Evolutionary conservation across 768 basidiomycete genomes (phyloP).

Genomic region (Lentinula edodes): DNA sequence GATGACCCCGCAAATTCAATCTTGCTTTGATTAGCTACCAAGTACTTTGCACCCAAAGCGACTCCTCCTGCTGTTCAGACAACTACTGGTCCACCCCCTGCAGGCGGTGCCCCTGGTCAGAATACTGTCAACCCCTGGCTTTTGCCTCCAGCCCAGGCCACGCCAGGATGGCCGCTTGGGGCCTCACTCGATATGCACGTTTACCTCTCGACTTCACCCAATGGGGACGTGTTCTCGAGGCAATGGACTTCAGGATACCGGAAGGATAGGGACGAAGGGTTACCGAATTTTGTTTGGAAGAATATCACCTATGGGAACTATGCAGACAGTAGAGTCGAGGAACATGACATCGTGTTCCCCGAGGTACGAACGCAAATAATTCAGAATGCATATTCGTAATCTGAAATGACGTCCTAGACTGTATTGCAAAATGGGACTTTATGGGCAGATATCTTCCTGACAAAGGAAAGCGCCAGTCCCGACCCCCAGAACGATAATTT

Average conservation of each 20-base stretch:
- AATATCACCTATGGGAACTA: constrained; percentile 78
- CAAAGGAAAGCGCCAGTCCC: constrained; percentile 58
- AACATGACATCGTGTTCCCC: constrained; percentile 62
- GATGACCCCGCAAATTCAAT: not conserved
- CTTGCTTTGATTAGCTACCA: constrained; percentile 17
- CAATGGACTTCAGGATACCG: constrained; percentile 47
- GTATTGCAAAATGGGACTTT: constrained; percentile 76
- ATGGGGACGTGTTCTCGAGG: constrained; percentile 52
- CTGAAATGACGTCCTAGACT: constrained; percentile 32
- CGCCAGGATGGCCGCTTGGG: constrained; percentile 56
- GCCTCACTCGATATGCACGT: constrained; percentile 66
- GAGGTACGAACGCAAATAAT: constrained; percentile 32
- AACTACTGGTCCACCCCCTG: constrained; percentile 16
- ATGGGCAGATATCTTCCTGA: constrained; percentile 80
- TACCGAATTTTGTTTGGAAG: constrained; percentile 73
- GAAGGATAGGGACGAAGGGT: constrained; percentile 38
- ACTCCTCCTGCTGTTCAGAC: constrained; percentile 19
- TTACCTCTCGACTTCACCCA: constrained; percentile 63
- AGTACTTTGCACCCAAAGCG: constrained; percentile 22
- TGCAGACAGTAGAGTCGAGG: constrained; percentile 37
- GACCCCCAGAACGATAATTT: constrained; percentile 54
- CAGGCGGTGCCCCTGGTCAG: constrained; percentile 4
- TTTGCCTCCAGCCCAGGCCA: constrained; percentile 49
- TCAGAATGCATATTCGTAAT: not conserved
- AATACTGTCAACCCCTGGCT: constrained; percentile 35